These are phyloP conservation scores for Trichoderma asperelloides DNA, from an alignment of 495 filamentous ascomycete species.

Conservation along the genomic window DNA sequence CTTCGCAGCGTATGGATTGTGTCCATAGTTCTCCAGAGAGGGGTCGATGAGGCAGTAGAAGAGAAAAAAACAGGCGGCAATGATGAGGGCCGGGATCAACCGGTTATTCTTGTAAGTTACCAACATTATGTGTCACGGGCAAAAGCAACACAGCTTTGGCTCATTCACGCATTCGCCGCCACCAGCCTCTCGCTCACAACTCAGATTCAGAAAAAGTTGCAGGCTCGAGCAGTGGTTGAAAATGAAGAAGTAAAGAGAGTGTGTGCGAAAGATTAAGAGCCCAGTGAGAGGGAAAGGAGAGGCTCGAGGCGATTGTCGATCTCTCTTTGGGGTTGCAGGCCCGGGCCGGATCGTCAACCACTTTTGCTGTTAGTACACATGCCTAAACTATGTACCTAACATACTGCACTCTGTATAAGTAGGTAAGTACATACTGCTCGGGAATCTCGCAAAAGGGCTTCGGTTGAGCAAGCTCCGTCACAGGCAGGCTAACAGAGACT, in stretches of 20 bases:
- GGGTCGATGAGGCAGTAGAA: slow-evolving; percentile 3
- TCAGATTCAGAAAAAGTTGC: background rate
- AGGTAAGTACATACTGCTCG: background rate
- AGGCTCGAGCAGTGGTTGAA: background rate
- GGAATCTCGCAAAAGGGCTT: background rate
- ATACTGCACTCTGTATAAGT: background rate
- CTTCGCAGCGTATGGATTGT: background rate
- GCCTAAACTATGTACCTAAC: too few relatives aligned
- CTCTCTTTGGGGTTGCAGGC: background rate
- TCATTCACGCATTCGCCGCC: background rate
- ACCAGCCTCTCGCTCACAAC: background rate
- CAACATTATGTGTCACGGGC: background rate
- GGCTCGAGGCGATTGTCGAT: background rate
- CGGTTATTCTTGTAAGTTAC: slow-evolving; percentile 2
- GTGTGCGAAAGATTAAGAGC: too few relatives aligned
- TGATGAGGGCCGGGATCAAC: slow-evolving; percentile 1
- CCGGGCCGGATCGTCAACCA: background rate
- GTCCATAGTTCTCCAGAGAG: background rate
- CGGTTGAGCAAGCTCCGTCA: background rate
- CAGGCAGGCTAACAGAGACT: background rate
- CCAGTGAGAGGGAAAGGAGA: background rate
- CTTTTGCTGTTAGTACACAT: background rate
- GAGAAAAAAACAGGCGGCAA: background rate
- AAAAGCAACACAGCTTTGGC: background rate
- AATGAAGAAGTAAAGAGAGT: background rate